phyloP scores from a whole-genome alignment of 2,329 filamentous ascomycete genomes.

The Phialophora expanda region DNA sequence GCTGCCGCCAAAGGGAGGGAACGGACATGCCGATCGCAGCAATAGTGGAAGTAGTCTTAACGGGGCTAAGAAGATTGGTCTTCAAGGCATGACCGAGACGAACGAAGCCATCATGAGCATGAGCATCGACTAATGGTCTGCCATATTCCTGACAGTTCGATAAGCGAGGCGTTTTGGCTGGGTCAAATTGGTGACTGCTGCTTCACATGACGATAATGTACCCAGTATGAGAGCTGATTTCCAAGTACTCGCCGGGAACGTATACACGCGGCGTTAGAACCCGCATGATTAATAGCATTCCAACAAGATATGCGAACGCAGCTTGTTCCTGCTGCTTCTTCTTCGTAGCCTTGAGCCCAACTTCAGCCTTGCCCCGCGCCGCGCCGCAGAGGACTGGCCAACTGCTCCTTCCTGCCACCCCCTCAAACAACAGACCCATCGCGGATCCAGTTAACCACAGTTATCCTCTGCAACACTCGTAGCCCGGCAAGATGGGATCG shows the following conservation, averaged over 20 bases:
- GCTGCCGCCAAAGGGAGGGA: conserved; percentile 62
- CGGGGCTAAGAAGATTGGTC: conserved; percentile 66
- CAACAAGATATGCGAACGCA: neutral
- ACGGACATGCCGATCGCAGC: conserved; percentile 57
- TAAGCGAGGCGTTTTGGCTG: conserved; percentile 22
- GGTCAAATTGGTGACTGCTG: conserved; percentile 3
- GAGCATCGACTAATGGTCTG: conserved; percentile 76
- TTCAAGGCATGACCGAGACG: conserved; percentile 95
- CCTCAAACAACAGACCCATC: neutral
- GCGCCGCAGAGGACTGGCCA: neutral
- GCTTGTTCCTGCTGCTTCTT: neutral
- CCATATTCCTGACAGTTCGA: neutral
- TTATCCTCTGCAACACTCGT: neutral
- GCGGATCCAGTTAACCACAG: neutral
- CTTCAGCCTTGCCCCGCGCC: neutral
- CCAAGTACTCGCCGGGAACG: neutral
- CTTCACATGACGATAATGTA: conserved; percentile 9
- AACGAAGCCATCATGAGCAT: conserved; percentile 95
- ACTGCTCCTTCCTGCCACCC: neutral
- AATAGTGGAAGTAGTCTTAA: conserved; percentile 51
- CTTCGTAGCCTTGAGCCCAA: neutral
- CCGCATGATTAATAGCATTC: neutral
- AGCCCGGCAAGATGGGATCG: conserved; percentile 48
- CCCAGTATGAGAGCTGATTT: conserved; percentile 3
- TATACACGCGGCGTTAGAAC: neutral